These are phyloP conservation scores for Moricandia moricandioides DNA, from an alignment of 345 rosid genomes.

Conservation along the genomic window DNA sequence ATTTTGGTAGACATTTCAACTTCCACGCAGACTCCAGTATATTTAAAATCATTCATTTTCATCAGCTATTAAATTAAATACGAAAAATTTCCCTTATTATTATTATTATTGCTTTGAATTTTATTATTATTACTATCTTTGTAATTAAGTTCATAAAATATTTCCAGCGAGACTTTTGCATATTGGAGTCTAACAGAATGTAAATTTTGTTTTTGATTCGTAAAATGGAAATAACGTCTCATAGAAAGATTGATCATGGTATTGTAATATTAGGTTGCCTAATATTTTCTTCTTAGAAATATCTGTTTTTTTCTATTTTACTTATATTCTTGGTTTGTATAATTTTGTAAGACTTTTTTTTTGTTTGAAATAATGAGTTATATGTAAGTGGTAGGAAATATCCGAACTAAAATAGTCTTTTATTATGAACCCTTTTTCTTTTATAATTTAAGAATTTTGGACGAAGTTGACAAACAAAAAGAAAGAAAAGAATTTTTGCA, in stretches of 20 bases:
- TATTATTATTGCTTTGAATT: no score
- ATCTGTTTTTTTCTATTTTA: neutral
- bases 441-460: neutral
- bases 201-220: no score
- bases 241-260: neutral
- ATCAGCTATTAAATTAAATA: no score
- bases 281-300: neutral
- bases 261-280: constrained; percentile 15
- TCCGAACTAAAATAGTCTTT: constrained; percentile 1
- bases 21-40: no score
- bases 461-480: constrained; percentile 7
- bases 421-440: neutral
- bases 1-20: no score
- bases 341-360: constrained; percentile 4
- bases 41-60: no score
- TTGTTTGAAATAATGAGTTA: constrained; percentile 20
- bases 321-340: constrained; percentile 13
- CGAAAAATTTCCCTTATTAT: no score
- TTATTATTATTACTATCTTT: no score
- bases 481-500: neutral
- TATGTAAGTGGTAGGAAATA: constrained; percentile 4
- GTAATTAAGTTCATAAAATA: no score
- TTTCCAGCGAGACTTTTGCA: no score
- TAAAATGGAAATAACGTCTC: no score
- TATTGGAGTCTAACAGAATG: no score